Base-by-base conservation (phyloP, 768 basidiomycete species). In the Galerina marginata region DNA sequence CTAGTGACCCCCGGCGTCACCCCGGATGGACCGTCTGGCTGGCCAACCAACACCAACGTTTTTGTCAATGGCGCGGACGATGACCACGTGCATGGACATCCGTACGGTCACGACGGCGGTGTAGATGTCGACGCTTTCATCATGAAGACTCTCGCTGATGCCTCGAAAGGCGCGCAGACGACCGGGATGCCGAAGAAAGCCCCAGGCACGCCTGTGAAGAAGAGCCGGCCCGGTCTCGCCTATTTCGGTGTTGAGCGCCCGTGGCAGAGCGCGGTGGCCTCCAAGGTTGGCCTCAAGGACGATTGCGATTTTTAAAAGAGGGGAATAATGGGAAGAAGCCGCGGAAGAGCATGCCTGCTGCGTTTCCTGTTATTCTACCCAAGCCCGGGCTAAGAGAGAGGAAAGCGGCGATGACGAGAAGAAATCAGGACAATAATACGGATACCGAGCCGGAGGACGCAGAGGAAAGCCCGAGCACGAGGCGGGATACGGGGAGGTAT, bases 181-280 rank as follows among this genome's bases (percentile, higher is more conserved):
- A 73, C 78, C 33, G 69, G 66, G 4, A 76, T 78, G 65, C 74
- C 75, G 25, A 92, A 91, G 79, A 87, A 81, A 57, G 84, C 85
- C 6, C 92, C 92, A 1, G 91, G 89, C 0, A 93, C 92, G 12
- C 92, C 92, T 1, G 89, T 92, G n/a, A 93, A 93, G 80, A 86
- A 81, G 68, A 72, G 80, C 58, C 88, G 88, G 74, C 86, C 29
- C 29, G 29, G 29, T 33, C 29, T 84, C 20, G 80, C 82, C 42
- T 79, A 84, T 67, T 75, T 88, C 38, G 77, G 79, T 29, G 79
- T 79, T 60, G 83, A 85, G 51, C 79, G 91, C 9, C 90, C 88
- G 4, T 93, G 91, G 91, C 91, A 92, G 71, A 92, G 91, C 68
- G 91, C 91, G 3, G 83, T 92, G 16, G 83, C 91, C 12, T 73